Percentiles rank a stretch among this genome's conserved stretches.
phyloP scores from a whole-genome alignment of 1,284 basidiomycete species.

The Apiotrichum akiyoshidainum region DNA sequence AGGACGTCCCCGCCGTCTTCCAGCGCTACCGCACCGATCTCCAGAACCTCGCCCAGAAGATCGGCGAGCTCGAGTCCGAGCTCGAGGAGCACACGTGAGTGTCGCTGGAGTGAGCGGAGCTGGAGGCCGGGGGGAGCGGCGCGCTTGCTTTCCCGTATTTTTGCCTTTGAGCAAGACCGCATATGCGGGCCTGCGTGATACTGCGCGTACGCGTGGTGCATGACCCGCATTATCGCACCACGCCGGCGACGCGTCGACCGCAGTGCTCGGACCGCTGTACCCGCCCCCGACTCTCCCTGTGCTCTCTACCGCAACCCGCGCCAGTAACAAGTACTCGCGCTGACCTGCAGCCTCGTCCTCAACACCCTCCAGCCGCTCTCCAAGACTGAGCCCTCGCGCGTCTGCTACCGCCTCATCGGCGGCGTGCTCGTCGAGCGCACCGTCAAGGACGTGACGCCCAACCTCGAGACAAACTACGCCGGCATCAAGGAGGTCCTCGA shows the following conservation, averaged over 20 bases:
- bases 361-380: slow-evolving; percentile 66
- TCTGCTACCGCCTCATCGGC: slow-evolving; percentile 95
- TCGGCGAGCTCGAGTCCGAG: slow-evolving; percentile 88
- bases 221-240: too few relatives aligned
- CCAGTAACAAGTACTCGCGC: background rate
- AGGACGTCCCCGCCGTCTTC: slow-evolving; percentile 45
- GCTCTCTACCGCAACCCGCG: too few relatives aligned
- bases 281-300: too few relatives aligned
- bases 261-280: too few relatives aligned
- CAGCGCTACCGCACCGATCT: slow-evolving; percentile 71
- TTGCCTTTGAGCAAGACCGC: too few relatives aligned
- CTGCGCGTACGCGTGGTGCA: too few relatives aligned
- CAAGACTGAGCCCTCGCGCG: slow-evolving; percentile 81
- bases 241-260: too few relatives aligned
- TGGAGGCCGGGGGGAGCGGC: background rate
- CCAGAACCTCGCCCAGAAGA: slow-evolving; percentile 80
- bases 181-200: too few relatives aligned
- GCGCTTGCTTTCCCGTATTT: too few relatives aligned
- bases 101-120: background rate
- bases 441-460: slow-evolving; percentile 90
- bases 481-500: slow-evolving; percentile 80
- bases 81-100: slow-evolving; percentile 75
- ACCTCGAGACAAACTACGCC: slow-evolving; percentile 76
- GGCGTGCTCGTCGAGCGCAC: slow-evolving; percentile 94
- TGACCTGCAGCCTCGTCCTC: slow-evolving; percentile 73